Conservation (phyloP, 139 green algal species). For the Zygnema cylindricum region DNA sequence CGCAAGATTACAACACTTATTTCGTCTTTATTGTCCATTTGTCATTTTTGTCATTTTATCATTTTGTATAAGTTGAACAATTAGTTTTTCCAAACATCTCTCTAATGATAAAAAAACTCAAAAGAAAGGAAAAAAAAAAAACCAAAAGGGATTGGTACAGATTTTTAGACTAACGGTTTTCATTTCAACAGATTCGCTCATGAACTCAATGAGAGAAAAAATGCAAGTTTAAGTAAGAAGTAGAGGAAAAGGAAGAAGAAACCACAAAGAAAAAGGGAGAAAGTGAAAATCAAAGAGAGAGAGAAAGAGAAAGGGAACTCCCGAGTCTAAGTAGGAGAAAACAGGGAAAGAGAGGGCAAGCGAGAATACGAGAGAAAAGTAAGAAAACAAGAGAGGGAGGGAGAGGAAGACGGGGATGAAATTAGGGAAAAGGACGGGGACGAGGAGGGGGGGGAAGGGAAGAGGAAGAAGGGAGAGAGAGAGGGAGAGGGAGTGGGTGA, state of each 20-base stretch:
- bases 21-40: too few relatives aligned
- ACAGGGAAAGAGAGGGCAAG: not conserved
- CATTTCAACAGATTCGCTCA: too few relatives aligned
- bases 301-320: not conserved
- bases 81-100: too few relatives aligned
- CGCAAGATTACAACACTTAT: too few relatives aligned
- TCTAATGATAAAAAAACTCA: too few relatives aligned
- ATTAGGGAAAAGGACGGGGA: not conserved
- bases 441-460: not conserved
- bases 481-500: not conserved
- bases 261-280: not conserved
- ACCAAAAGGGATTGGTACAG: too few relatives aligned
- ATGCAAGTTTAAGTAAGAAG: too few relatives aligned
- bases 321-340: not conserved
- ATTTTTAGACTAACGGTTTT: too few relatives aligned
- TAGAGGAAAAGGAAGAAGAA: not conserved
- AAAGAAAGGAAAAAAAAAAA: too few relatives aligned
- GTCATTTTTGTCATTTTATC: too few relatives aligned
- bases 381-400: not conserved
- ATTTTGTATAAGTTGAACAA: too few relatives aligned
- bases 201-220: too few relatives aligned
- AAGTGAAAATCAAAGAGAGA: not conserved
- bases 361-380: not conserved
- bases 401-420: not conserved
- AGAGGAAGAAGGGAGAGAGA: not conserved